phyloP scores from a whole-genome alignment of 139 green algal genomes.

The Chlamydomonas asymmetrica region DNA sequence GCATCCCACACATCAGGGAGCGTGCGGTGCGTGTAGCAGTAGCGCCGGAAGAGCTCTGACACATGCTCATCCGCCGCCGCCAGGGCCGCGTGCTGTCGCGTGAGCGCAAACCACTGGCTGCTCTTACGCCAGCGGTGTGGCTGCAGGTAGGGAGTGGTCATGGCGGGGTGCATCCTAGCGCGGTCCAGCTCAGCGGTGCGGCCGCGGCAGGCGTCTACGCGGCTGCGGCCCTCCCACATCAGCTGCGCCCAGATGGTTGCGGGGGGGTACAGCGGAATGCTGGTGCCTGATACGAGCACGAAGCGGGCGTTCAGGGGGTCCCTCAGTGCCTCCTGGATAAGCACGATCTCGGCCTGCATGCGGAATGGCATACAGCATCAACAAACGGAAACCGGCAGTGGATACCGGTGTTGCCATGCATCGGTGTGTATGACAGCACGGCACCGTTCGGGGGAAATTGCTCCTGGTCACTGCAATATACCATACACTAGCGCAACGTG shows the following conservation, averaged over 20 bases:
- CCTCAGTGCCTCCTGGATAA: constrained; percentile 17
- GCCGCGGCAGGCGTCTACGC: constrained; percentile 23
- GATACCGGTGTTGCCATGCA: too few species aligned
- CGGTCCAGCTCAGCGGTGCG: not conserved
- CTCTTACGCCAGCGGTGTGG: constrained; percentile 32
- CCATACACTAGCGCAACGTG: too few species aligned
- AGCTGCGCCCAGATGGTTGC: constrained; percentile 14
- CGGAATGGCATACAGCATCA: too few species aligned
- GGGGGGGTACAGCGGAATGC: constrained; percentile 26
- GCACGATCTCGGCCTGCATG: constrained; percentile 7
- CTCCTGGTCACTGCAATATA: too few species aligned
- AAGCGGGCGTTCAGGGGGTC: constrained; percentile 27
- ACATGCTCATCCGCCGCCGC: constrained; percentile 32
- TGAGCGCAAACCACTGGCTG: constrained; percentile 36
- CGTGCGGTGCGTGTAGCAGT: constrained; percentile 25
- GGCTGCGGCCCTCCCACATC: constrained; percentile 23
- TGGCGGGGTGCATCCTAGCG: constrained; percentile 6
- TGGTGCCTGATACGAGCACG: constrained; percentile 36
- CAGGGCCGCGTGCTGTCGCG: constrained; percentile 30
- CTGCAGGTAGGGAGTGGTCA: constrained; percentile 16
- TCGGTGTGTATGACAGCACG: too few species aligned
- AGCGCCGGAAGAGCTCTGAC: constrained; percentile 15
- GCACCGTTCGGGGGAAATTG: too few species aligned
- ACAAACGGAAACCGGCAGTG: too few species aligned
- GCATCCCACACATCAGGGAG: too few species aligned